phyloP scores from a whole-genome alignment of 2,329 filamentous ascomycete species.

The Calycina marina region DNA sequence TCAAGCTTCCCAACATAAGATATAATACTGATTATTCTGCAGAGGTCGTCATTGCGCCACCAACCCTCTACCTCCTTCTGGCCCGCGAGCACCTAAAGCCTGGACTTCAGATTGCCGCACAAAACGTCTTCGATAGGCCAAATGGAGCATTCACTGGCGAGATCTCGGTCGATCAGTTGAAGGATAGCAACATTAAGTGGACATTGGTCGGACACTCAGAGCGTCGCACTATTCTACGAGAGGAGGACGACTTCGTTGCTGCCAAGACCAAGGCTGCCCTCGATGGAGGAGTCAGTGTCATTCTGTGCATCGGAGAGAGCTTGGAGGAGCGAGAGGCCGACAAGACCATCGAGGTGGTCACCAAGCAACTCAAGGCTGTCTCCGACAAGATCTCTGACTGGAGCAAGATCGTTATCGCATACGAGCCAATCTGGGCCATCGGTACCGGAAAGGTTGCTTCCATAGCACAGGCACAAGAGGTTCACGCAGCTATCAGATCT shows the following conservation, averaged over 20 bases:
- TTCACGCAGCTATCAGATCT: constrained; percentile 78
- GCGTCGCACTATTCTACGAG: constrained; percentile 77
- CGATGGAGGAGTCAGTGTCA: constrained; percentile 75
- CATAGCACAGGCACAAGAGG: constrained; percentile 82
- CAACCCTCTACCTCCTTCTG: constrained; percentile 78
- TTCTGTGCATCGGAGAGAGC: constrained; percentile 95
- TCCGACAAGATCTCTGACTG: constrained; percentile 71
- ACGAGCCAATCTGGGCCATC: constrained; percentile 96
- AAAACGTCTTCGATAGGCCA: constrained; percentile 96
- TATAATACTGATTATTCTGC: constrained; percentile 1
- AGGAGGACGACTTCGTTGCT: constrained; percentile 74
- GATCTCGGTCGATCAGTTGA: constrained; percentile 82
- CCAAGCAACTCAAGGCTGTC: constrained; percentile 70
- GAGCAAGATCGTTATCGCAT: constrained; percentile 90
- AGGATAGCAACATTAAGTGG: constrained; percentile 82
- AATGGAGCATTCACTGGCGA: constrained; percentile 96
- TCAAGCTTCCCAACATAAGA: background rate
- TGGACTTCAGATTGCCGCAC: constrained; percentile 74
- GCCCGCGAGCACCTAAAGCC: constrained; percentile 64
- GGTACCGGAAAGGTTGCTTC: constrained; percentile 90
- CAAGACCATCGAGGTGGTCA: constrained; percentile 78
- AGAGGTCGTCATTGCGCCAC: constrained; percentile 94
- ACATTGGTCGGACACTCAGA: constrained; percentile 89
- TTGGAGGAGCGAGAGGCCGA: constrained; percentile 79
- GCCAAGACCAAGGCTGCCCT: constrained; percentile 89